These are phyloP conservation scores for Phaeoacremonium minimum DNA, from an alignment of 2,329 filamentous ascomycete species.

Conservation along the genomic window DNA sequence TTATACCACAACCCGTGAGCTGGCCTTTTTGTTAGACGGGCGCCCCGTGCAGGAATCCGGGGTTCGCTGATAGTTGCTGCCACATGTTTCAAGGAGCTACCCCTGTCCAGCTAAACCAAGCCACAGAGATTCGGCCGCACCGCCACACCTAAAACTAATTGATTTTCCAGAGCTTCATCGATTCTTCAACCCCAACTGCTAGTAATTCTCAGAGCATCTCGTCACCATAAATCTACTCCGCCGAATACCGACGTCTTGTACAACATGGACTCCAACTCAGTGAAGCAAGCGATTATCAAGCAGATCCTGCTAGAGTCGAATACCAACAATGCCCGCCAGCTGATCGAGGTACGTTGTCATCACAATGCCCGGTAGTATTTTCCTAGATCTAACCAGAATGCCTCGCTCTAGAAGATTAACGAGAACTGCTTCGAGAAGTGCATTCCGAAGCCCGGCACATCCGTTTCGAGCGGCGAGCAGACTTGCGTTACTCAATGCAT, in stretches of 20 bases:
- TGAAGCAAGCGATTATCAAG: conserved; percentile 61
- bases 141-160: neutral
- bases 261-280: conserved; percentile 52
- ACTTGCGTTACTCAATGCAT: conserved; percentile 72
- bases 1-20: conserved; percentile 17
- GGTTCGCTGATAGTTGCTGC: conserved; percentile 3
- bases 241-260: conserved; percentile 6
- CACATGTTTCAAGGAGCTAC: conserved; percentile 8
- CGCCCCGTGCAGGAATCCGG: conserved; percentile 3
- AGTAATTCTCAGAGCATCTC: too few relatives aligned
- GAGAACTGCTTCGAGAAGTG: conserved; percentile 78
- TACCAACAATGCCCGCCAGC: conserved; percentile 62
- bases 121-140: conserved; percentile 1
- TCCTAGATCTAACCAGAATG: conserved; percentile 1
- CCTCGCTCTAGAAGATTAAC: conserved; percentile 63
- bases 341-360: conserved; percentile 60
- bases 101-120: conserved; percentile 7
- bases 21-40: conserved; percentile 18
- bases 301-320: conserved; percentile 62
- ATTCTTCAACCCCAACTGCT: conserved; percentile 11
- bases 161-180: too few relatives aligned
- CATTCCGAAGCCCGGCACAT: conserved; percentile 63
- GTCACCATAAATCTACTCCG: too few relatives aligned
- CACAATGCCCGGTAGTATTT: neutral
- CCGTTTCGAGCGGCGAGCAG: conserved; percentile 63